Evolutionary conservation across 441 rosid species (phyloP).

Genomic region (Rhodomyrtus psidioides): DNA sequence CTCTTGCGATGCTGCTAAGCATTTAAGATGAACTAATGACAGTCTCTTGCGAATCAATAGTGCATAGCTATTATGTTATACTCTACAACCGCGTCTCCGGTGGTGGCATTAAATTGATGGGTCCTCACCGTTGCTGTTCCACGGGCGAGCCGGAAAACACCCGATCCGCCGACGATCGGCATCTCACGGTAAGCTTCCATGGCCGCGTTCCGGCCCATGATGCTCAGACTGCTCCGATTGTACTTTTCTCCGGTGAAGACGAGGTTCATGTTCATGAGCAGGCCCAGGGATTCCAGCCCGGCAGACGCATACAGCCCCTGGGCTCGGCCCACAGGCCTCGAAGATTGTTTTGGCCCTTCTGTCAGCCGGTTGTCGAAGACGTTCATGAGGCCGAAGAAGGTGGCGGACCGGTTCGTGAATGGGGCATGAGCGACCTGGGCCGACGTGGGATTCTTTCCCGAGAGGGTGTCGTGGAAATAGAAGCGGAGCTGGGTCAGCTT

Average conservation of each 20-base stretch:
- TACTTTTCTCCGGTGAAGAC: not conserved
- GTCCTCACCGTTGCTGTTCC: not conserved
- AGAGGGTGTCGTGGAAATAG: not conserved
- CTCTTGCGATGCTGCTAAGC: not conserved
- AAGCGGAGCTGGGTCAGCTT: not conserved
- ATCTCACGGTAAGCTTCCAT: not conserved
- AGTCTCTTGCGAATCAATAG: not conserved
- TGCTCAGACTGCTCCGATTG: not conserved
- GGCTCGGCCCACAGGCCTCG: not conserved
- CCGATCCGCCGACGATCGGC: not conserved
- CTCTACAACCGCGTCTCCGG: not conserved
- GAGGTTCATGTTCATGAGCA: not conserved
- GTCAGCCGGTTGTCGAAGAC: not conserved
- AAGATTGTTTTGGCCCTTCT: not conserved
- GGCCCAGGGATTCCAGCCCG: not conserved
- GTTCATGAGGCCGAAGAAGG: not conserved
- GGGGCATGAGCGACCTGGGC: not conserved
- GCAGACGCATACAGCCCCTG: not conserved
- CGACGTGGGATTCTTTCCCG: not conserved
- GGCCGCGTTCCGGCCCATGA: not conserved
- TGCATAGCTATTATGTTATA: not conserved
- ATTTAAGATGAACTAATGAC: not conserved
- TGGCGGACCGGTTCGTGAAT: not conserved
- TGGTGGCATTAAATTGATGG: not conserved
- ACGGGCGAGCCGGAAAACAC: not conserved